Conservation (phyloP, 1,284 basidiomycete species). For the Ustilago esculenta region DNA sequence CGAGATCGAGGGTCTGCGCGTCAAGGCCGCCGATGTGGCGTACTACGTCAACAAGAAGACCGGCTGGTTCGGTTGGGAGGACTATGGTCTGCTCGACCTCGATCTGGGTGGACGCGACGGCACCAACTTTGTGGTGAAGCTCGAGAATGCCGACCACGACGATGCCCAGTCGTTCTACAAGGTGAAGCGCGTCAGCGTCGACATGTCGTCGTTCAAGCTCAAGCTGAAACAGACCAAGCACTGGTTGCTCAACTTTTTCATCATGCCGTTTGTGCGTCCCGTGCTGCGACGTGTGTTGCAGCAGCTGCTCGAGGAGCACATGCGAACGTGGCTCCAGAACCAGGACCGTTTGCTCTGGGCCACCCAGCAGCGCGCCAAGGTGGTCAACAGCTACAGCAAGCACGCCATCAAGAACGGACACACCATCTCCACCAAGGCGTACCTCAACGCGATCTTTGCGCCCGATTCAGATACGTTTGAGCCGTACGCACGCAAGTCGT, state of each 20-base stretch:
- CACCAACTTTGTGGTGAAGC: conserved; percentile 69
- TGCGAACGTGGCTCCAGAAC: conserved; percentile 52
- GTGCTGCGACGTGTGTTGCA: conserved; percentile 54
- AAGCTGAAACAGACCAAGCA: conserved; percentile 59
- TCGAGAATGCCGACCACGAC: conserved; percentile 69
- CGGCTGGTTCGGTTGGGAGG: conserved; percentile 67
- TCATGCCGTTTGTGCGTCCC: conserved; percentile 58
- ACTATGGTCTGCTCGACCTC: conserved; percentile 69
- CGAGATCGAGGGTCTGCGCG: conserved; percentile 69
- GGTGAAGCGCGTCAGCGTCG: conserved; percentile 69
- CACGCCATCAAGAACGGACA: conserved; percentile 45
- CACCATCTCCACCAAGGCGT: conserved; percentile 68
- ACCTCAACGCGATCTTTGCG: conserved; percentile 69
- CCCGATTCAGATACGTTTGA: conserved; percentile 50
- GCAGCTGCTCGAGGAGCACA: conserved; percentile 67
- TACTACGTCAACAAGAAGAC: conserved; percentile 69
- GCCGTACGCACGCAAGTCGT: conserved; percentile 66
- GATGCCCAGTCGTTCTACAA: conserved; percentile 70
- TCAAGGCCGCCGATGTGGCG: conserved; percentile 69
- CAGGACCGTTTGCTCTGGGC: conserved; percentile 65
- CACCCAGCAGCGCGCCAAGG: conserved; percentile 69
- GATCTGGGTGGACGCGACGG: conserved; percentile 68
- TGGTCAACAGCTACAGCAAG: conserved; percentile 67
- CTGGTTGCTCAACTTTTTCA: conserved; percentile 62
- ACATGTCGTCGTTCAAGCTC: conserved; percentile 65